phyloP scores from a whole-genome alignment of 179 eudicot genomes.

The Beta lomatogona region DNA sequence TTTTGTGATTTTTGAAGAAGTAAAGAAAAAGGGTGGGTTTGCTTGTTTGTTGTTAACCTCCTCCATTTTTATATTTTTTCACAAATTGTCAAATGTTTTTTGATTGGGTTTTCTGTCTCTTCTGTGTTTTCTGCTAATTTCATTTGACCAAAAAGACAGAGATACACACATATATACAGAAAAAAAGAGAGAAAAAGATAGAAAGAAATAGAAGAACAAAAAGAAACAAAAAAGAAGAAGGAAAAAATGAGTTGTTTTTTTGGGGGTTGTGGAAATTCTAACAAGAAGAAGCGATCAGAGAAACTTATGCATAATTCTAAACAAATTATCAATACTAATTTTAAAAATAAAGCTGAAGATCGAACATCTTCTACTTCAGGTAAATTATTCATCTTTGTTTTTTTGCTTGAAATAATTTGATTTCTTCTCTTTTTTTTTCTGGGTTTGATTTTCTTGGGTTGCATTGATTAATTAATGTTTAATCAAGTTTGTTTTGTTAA shows the following conservation, averaged over 20 bases:
- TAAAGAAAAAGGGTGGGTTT: not conserved
- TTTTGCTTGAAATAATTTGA: not conserved
- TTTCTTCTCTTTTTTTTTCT: not conserved
- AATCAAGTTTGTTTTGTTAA: not conserved
- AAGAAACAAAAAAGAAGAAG: not conserved
- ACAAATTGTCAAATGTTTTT: not conserved
- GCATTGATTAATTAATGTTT: not conserved
- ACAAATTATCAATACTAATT: constrained; percentile 1
- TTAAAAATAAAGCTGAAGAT: constrained; percentile 12
- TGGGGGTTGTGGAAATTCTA: constrained; percentile 34
- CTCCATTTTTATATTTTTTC: not conserved
- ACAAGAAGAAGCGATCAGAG: constrained; percentile 33
- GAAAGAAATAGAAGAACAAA: not conserved
- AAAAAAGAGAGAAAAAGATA: not conserved
- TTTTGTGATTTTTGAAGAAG: constrained; percentile 5
- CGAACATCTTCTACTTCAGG: constrained; percentile 30
- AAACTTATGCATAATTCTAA: constrained; percentile 8
- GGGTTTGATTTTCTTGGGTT: not conserved
- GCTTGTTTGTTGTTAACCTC: not conserved
- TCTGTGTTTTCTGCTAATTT: not conserved
- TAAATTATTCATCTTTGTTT: constrained; percentile 6
- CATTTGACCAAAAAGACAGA: not conserved
- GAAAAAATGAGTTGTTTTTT: constrained; percentile 43
- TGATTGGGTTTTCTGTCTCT: not conserved
- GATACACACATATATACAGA: not conserved